phyloP scores from a whole-genome alignment of 352 stramenopile genomes.

The Phytophthora lateralis region DNA sequence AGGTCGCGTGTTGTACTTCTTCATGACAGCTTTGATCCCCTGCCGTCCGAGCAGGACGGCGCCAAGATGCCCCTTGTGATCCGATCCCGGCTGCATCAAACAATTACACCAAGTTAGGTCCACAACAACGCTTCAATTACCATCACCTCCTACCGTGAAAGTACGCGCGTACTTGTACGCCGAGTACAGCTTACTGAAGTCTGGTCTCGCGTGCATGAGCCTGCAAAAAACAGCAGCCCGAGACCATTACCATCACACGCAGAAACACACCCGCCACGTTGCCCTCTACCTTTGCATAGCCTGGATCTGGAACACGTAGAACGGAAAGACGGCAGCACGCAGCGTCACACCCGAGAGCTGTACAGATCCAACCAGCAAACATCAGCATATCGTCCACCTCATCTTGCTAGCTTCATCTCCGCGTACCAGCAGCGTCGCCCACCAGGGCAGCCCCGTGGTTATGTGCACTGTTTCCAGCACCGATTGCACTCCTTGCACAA shows the following conservation, averaged over 20 bases:
- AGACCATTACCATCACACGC: conserved; percentile 7
- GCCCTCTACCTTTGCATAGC: conserved; percentile 55
- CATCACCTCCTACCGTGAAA: conserved; percentile 50
- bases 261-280: background rate
- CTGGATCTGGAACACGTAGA: conserved; percentile 78
- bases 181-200: conserved; percentile 72
- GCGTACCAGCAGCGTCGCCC: conserved; percentile 64
- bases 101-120: conserved; percentile 12
- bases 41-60: conserved; percentile 55
- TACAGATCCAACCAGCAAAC: background rate
- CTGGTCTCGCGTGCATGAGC: conserved; percentile 54
- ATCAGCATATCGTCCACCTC: conserved; percentile 5
- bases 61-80: conserved; percentile 54
- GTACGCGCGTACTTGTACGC: conserved; percentile 77
- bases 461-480: conserved; percentile 66
- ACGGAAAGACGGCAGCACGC: conserved; percentile 68
- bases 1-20: conserved; percentile 78
- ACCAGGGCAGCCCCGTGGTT: conserved; percentile 76
- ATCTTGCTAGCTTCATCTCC: background rate
- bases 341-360: conserved; percentile 69
- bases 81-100: conserved; percentile 38
- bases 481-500: conserved; percentile 68
- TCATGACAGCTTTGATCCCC: conserved; percentile 61
- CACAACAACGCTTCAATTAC: conserved; percentile 2
- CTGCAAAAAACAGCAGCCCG: conserved; percentile 20